phyloP scores from a whole-genome alignment of 179 eudicot species.

The Dionaea muscipula region DNA sequence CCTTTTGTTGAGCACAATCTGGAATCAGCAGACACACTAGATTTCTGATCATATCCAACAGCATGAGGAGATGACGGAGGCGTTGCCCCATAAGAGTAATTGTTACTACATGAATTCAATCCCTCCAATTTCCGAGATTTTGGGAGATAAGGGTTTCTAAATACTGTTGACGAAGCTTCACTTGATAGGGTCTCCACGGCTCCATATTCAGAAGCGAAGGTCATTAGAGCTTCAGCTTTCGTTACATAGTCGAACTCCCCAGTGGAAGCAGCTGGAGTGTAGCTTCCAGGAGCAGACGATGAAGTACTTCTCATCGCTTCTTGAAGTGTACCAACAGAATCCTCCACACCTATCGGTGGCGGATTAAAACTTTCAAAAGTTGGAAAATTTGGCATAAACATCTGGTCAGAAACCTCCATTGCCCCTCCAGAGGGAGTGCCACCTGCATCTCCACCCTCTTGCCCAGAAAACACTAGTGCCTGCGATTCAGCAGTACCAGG shows the following conservation, averaged over 20 bases:
- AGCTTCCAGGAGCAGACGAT: constrained; percentile 35
- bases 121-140: constrained; percentile 58
- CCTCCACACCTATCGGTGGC: constrained; percentile 44
- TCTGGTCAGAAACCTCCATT: constrained; percentile 72
- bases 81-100: constrained; percentile 68
- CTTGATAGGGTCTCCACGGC: constrained; percentile 67
- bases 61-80: constrained; percentile 72
- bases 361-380: constrained; percentile 61
- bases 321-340: constrained; percentile 46
- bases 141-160: constrained; percentile 75
- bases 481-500: constrained; percentile 94
- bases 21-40: constrained; percentile 23
- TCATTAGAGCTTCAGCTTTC: constrained; percentile 83
- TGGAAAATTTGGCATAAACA: constrained; percentile 56
- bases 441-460: constrained; percentile 60
- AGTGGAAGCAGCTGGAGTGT: constrained; percentile 32
- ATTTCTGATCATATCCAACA: constrained; percentile 52
- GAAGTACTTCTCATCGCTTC: constrained; percentile 33
- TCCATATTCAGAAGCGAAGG: constrained; percentile 93
- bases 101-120: constrained; percentile 57
- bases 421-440: constrained; percentile 52
- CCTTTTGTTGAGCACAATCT: constrained; percentile 38
- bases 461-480: constrained; percentile 44
- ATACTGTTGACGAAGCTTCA: constrained; percentile 58
- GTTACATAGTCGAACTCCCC: constrained; percentile 65